Conservation (phyloP, 129 eudicot genomes). For the Flaveria trinervia region DNA sequence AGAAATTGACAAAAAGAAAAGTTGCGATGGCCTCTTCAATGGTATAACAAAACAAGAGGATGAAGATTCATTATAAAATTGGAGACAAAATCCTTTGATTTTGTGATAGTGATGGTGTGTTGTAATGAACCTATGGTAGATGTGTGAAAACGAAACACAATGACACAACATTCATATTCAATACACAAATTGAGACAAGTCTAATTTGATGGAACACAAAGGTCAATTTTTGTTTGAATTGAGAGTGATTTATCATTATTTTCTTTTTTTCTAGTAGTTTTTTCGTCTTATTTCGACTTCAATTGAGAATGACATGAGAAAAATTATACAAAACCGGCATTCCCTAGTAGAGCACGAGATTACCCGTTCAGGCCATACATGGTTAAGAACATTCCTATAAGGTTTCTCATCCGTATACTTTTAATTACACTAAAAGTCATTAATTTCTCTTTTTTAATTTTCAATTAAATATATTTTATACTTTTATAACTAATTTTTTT, state of each 20-base stretch:
- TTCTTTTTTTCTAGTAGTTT: not conserved
- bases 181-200: not conserved
- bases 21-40: not conserved
- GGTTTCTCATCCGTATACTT: too few relatives aligned
- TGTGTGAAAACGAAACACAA: not conserved
- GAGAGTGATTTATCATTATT: not conserved
- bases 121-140: constrained; percentile 1
- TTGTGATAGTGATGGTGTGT: not conserved
- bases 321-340: not conserved
- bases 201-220: not conserved
- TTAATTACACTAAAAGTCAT: too few relatives aligned
- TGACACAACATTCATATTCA: constrained; percentile 3
- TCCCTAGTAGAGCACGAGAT: not conserved
- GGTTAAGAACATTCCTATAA: not conserved
- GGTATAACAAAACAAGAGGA: not conserved
- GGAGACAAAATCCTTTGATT: constrained; percentile 21
- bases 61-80: not conserved
- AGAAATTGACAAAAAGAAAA: not conserved
- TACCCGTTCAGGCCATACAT: not conserved
- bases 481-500: too few relatives aligned
- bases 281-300: not conserved
- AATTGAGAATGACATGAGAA: constrained; percentile 11
- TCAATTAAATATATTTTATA: too few relatives aligned
- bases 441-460: too few relatives aligned
- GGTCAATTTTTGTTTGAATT: not conserved